Evolutionary conservation across 306 rosid genomes (phyloP).

Genomic region (Pyrus bretschneideri): DNA sequence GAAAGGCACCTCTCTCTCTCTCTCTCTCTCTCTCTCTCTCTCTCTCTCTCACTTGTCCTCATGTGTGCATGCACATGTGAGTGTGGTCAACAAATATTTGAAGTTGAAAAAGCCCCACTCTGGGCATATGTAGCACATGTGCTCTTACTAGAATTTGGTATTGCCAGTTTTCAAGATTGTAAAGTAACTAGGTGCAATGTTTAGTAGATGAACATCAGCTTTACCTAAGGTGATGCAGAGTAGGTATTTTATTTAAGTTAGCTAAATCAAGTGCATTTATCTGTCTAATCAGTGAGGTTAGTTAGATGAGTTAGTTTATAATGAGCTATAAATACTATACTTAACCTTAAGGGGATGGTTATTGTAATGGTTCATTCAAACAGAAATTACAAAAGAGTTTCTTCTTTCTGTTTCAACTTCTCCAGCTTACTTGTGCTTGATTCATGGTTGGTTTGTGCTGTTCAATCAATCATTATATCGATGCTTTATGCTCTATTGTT

Average conservation of each 20-base stretch:
- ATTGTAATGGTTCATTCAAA: too few species aligned
- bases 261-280: too few species aligned
- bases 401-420: too few species aligned
- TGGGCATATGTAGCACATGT: not conserved
- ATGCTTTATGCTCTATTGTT: not conserved
- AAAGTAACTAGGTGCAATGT: not conserved
- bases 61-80: not conserved
- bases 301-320: too few species aligned
- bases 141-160: not conserved
- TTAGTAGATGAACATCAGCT: not conserved
- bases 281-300: too few species aligned
- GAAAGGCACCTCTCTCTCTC: slow-evolving; percentile 52
- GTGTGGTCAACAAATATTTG: not conserved
- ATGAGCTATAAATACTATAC: too few species aligned
- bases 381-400: too few species aligned
- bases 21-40: slow-evolving; percentile 26
- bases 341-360: too few species aligned
- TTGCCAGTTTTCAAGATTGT: not conserved
- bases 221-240: not conserved
- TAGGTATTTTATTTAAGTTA: too few species aligned
- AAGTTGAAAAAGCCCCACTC: not conserved
- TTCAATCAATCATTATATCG: too few species aligned
- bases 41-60: not conserved
- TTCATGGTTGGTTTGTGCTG: too few species aligned
- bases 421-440: too few species aligned